Percentiles rank a stretch among this genome's conserved stretches.
These are phyloP conservation scores for Xylaria sp. DNA, from an alignment of 2,329 filamentous ascomycete species.

Conservation along the genomic window DNA sequence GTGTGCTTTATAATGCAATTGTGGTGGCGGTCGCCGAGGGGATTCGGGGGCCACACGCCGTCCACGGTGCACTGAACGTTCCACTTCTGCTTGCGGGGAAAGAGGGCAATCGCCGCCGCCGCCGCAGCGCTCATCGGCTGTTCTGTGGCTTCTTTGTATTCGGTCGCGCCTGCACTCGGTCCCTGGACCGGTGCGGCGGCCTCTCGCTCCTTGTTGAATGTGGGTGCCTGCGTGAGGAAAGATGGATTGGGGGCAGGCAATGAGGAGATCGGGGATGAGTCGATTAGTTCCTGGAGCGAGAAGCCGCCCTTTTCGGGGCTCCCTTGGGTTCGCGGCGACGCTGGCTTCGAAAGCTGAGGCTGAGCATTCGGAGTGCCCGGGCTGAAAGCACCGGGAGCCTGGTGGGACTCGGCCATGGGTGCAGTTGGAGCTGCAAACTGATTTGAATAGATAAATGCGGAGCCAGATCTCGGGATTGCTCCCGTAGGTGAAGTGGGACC, in stretches of 20 bases:
- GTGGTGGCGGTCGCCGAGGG: conserved; percentile 56
- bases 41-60: conserved; percentile 51
- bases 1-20: conserved; percentile 61
- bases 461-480: conserved; percentile 13
- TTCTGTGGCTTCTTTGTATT: not conserved
- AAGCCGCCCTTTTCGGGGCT: not conserved
- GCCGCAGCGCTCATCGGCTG: conserved; percentile 24
- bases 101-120: conserved; percentile 40
- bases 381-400: not conserved
- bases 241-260: conserved; percentile 16
- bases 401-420: conserved; percentile 10
- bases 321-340: conserved; percentile 1
- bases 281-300: not conserved
- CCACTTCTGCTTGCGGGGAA: conserved; percentile 38
- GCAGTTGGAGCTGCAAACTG: conserved; percentile 6
- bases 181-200: conserved; percentile 21
- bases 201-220: conserved; percentile 39
- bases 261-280: conserved; percentile 31
- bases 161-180: not conserved
- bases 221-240: conserved; percentile 5
- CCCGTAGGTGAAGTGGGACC: conserved; percentile 28
- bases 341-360: conserved; percentile 11
- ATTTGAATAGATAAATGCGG: conserved; percentile 2
- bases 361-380: conserved; percentile 1
- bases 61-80: conserved; percentile 26